A percentile compares a stretch with the other conserved stretches of the same genome.
These are phyloP conservation scores for Pythium rhizo-oryzae DNA, from an alignment of 352 stramenopile genomes.

Conservation along the genomic window DNA sequence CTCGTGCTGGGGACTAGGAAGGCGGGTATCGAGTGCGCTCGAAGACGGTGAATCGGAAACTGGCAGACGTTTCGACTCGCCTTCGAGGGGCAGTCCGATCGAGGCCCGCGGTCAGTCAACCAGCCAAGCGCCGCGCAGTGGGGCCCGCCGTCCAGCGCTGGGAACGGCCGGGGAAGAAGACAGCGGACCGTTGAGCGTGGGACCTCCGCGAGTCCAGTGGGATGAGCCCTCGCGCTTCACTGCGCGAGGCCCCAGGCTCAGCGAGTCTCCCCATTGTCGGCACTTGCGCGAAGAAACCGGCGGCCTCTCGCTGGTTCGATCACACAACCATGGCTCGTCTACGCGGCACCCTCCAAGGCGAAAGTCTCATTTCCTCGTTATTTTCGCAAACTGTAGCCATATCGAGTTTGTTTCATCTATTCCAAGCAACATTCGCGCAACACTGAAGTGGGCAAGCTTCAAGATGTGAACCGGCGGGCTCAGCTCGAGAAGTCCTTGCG, in stretches of 20 bases:
- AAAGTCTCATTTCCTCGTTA: not conserved
- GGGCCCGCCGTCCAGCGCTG: too few species aligned
- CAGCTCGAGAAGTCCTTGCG: slow-evolving; percentile 5
- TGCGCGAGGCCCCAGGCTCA: too few species aligned
- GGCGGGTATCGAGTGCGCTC: too few species aligned
- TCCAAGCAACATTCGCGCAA: slow-evolving; percentile 3
- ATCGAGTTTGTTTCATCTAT: not conserved
- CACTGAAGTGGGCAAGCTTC: not conserved
- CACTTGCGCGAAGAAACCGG: not conserved
- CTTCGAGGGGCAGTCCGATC: not conserved
- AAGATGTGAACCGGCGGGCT: not conserved
- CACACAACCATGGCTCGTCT: not conserved
- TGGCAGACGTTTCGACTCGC: not conserved
- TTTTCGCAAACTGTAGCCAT: not conserved
- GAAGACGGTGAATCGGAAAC: not conserved
- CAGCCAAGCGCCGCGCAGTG: too few species aligned
- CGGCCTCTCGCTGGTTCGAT: not conserved
- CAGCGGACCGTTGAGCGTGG: not conserved
- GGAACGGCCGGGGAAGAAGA: not conserved
- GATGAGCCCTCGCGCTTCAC: not conserved
- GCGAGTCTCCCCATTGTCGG: not conserved
- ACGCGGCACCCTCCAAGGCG: not conserved
- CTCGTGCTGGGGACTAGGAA: too few species aligned
- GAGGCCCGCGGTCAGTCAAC: too few species aligned
- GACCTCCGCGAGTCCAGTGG: not conserved